A percentile compares a stretch with the other conserved stretches of the same genome.
These are phyloP conservation scores for Stereocaulon alpinum DNA, from an alignment of 495 filamentous ascomycete species.

Conservation along the genomic window DNA sequence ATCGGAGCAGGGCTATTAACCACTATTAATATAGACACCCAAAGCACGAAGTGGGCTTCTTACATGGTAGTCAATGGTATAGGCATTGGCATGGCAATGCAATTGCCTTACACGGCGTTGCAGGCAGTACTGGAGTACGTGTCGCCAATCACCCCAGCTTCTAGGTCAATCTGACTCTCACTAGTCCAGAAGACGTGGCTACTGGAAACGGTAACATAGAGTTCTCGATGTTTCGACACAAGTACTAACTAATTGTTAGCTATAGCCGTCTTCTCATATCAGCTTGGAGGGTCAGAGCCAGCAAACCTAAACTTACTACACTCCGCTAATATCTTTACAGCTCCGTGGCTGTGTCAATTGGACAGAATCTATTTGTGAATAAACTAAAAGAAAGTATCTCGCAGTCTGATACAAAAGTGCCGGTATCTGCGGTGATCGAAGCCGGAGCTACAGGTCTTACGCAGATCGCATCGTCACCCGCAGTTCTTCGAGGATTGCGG, in stretches of 20 bases:
- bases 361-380: neutral
- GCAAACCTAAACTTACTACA: neutral
- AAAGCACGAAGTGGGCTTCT: slow-evolving; percentile 42
- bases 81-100: slow-evolving; percentile 16
- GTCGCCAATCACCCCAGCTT: neutral
- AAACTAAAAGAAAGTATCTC: neutral
- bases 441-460: neutral
- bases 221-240: neutral
- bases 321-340: neutral
- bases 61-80: slow-evolving; percentile 40
- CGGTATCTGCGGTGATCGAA: neutral
- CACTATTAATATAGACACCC: slow-evolving; percentile 36
- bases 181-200: slow-evolving; percentile 7
- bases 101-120: slow-evolving; percentile 14
- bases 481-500: neutral
- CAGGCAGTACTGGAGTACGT: slow-evolving; percentile 15
- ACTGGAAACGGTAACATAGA: slow-evolving; percentile 11
- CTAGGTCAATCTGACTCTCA: neutral
- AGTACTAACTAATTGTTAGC: neutral
- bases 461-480: neutral
- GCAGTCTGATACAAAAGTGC: neutral
- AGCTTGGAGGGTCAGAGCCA: slow-evolving; percentile 15
- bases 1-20: slow-evolving; percentile 49
- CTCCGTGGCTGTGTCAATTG: neutral
- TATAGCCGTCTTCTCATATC: slow-evolving; percentile 6